A percentile compares a stretch with the other conserved stretches of the same genome.
phyloP scores from a whole-genome alignment of 1,284 basidiomycete species.

The Leccinum fallax region DNA sequence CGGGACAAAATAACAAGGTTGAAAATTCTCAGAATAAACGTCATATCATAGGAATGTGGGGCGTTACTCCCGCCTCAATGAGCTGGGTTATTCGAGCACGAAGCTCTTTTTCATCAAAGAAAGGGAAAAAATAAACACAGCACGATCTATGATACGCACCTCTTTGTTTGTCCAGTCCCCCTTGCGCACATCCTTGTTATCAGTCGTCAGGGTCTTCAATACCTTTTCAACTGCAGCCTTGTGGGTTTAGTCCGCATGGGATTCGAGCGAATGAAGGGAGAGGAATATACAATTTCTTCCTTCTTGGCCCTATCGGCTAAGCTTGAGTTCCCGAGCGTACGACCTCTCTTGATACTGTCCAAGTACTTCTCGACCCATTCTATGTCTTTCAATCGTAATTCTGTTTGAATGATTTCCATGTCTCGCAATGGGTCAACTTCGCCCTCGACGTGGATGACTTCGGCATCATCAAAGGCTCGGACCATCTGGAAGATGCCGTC shows the following conservation, averaged over 20 bases:
- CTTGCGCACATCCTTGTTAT: constrained; percentile 93
- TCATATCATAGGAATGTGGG: constrained; percentile 69
- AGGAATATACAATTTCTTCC: constrained; percentile 83
- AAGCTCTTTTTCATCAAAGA: constrained; percentile 78
- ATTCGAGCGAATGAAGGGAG: background rate
- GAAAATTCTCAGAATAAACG: constrained; percentile 45
- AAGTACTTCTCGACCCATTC: constrained; percentile 97
- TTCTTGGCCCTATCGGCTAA: constrained; percentile 96
- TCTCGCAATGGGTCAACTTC: constrained; percentile 96
- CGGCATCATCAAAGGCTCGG: constrained; percentile 97
- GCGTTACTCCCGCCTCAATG: constrained; percentile 76
- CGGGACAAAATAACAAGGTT: background rate
- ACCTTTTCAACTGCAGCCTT: constrained; percentile 89
- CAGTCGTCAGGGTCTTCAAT: constrained; percentile 76
- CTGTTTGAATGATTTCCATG: constrained; percentile 97
- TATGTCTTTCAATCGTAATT: constrained; percentile 95
- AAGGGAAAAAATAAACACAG: background rate
- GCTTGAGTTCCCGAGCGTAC: constrained; percentile 75
- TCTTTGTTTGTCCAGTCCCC: constrained; percentile 97
- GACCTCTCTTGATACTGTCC: constrained; percentile 75
- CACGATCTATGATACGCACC: constrained; percentile 53
- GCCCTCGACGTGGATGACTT: constrained; percentile 99
- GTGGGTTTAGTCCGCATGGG: constrained; percentile 21
- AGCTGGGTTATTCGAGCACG: constrained; percentile 79
- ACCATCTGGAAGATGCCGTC: constrained; percentile 99